Base-by-base conservation (phyloP, 2,329 filamentous ascomycete genomes). In the Cercospora nicotianae region DNA sequence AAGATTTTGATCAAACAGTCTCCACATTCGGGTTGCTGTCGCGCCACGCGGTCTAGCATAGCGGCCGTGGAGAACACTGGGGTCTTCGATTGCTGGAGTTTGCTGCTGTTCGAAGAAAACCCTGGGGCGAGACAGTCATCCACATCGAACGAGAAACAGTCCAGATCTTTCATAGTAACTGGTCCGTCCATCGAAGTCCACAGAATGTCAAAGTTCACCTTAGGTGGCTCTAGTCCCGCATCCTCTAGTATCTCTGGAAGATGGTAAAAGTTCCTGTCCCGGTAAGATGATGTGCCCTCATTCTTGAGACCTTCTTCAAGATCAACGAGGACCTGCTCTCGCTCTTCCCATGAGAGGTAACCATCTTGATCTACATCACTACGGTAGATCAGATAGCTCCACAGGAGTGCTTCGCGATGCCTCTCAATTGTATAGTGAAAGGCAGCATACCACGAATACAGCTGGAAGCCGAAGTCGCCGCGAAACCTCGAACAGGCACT, bases 361-460 rank as follows among this genome's bases (percentile, higher is more conserved):
- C 63, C 53, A 10, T 60, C 28, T 3, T 65, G 63, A 30, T 65
- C 63, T 3, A 8, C 2, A 30, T 65, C 63, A 12, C 33, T 45
- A 1, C 63, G 18, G 20, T 65, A 55, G 6, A 65, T 60, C 1
- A 65, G 23, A 8, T 65, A 65, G 6, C 63, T 60, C 63, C 63
- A 65, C n/a, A 65, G n/a, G 9, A 65, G 12, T 16, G 23, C 63
- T 31, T 65, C 63, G 3, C 63, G 63, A n/a, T 65, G 53, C 5
- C 63, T 59, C 31, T 65, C 63, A 10, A 65, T 65, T 0, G 63
- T 39, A n/a, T 65, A 65, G 55, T 65, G 63, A 36, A 65, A 65
- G 5, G 18, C 51, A 13, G 63, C 63, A 16, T 60, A 65, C 63
- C 63, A 65, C 18, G 26, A 51, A 26, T 65, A 60, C 4, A 65